Evolutionary conservation across 2,329 filamentous ascomycete species (phyloP), one percentile per base, ranked within the genome.

Genomic region (Zymoseptoria pseudotritici): DNA sequence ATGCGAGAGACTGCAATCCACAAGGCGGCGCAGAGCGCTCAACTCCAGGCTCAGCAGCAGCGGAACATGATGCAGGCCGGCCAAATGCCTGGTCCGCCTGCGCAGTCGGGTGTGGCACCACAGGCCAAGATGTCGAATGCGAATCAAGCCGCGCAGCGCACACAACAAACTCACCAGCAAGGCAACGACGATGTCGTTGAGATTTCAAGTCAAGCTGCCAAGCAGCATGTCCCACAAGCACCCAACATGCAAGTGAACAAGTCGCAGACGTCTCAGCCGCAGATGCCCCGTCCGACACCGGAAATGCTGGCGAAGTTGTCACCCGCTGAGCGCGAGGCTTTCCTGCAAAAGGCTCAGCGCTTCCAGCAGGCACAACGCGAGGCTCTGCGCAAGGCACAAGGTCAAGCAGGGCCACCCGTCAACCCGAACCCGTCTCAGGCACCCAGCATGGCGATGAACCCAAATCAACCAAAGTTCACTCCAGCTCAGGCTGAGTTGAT

Each of bases 171-270:
- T 50, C 56, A 61, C 24, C 65, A 66, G 31, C 59, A 60, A 22
- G 42, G 73, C 9, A 76, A 72, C 56, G 77, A 79, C 21, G 78
- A 80, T 63, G 68, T 74, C 13, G 63, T 71, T 21, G 77, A 79
- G 56, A 71, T 73, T 50, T 70, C 69, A 10, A 74, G 69, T 55
- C 70, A 61, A 26, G 46, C 62, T 19, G 58, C 57, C 22, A 49
- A 52, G 24, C 63, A 63, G 54, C 58, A 56, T 51, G 57, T 61
- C 9, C 69, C 74, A 11, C 75, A 75, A 63, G 72, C 75, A n/a
- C 56, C 62, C 10, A 22, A 61, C 6, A 67, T 65, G 64, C 67
- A 70, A 53, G 49, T 54, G n/a, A 63, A 55, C 21, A 55, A 59
- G n/a, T 62, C 67, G 8, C 67, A 68, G 52, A 55, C 26, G 8